A percentile compares a stretch with the other conserved stretches of the same genome.
Evolutionary conservation across 192 early-diverging fungal genomes (phyloP).

Genomic region (Pilobolus umbonatus): DNA sequence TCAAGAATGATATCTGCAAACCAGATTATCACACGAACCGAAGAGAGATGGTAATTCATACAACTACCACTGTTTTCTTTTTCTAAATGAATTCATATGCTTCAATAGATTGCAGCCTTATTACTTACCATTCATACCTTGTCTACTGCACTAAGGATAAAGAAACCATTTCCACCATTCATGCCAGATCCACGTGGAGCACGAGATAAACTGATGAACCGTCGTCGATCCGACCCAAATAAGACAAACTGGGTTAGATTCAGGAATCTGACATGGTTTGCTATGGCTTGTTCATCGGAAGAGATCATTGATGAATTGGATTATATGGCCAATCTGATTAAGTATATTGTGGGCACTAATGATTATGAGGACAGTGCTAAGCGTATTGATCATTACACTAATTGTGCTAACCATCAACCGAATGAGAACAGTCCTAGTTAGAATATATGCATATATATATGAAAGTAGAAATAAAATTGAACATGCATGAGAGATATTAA

Average conservation of each 20-base stretch:
- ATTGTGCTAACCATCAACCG: background rate
- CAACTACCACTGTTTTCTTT: background rate
- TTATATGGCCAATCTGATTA: conserved; percentile 26
- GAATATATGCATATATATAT: background rate
- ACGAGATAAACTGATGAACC: conserved; percentile 33
- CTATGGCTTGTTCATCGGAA: conserved; percentile 28
- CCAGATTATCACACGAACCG: conserved; percentile 36
- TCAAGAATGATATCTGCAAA: conserved; percentile 34
- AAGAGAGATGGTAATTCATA: conserved; percentile 43
- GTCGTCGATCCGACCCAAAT: background rate
- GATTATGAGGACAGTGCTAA: conserved; percentile 19
- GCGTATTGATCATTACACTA: conserved; percentile 15
- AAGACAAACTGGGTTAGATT: conserved; percentile 19
- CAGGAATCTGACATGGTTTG: conserved; percentile 37
- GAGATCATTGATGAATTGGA: conserved; percentile 42
- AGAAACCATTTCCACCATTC: conserved; percentile 66
- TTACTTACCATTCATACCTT: conserved; percentile 69
- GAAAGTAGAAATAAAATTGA: no score
- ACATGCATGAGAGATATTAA: no score
- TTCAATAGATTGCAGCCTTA: conserved; percentile 47
- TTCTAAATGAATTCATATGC: background rate
- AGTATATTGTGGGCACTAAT: conserved; percentile 30
- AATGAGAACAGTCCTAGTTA: background rate
- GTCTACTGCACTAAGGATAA: conserved; percentile 64
- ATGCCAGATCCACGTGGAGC: conserved; percentile 55